Evolutionary conservation across 2,329 filamentous ascomycete species (phyloP), one percentile per base, ranked within the genome.

Genomic region (Fusarium sp.): DNA sequence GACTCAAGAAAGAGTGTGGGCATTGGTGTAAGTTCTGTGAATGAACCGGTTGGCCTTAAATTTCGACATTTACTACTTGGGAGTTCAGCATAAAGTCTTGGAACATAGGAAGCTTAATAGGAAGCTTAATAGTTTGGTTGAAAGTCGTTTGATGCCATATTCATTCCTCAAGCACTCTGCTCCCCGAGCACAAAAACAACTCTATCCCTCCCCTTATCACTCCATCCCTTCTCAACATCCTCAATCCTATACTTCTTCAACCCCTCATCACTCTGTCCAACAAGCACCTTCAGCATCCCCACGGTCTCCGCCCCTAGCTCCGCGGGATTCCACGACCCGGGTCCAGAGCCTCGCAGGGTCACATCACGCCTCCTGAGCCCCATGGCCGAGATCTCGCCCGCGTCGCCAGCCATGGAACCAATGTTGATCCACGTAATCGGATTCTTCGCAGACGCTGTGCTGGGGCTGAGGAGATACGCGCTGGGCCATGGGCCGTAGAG

Each of bases 401-500:
- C 77, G 20, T 76, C 73, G 11, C 76, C 77, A 0, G 80, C 80
- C 43, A 87, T 69, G 2, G 77, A 75, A 7, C 86, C 85, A 55
- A 88, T 83, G 51, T 84, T 82, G 13, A 88, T 81, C 71, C 84
- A 87, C 59, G 86, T 84, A 23, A 85, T 78, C 0, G 82, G 78
- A n/a, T 77, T 79, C 48, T 47, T 72, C 2, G 66, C 71, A 20
- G n/a, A 13, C 30, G 73, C 73, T 2, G 79, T 77, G 35, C 75
- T 78, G 19, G 86, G 70, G 5, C 78, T 79, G 7, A 73, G 68
- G 9, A 87, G 75, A 11, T 84, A 73, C 7, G 80, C 79, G 13
- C 78, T 67, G 0, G 81, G 74, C 17, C 81, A 78, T 1, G 79
- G 76, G 0, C 86, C 86, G 74, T 85, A 88, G 9, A 89, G 75